These are phyloP conservation scores for Dactylonectria macrodidyma DNA, from an alignment of 2,329 filamentous ascomycete genomes.

Conservation along the genomic window DNA sequence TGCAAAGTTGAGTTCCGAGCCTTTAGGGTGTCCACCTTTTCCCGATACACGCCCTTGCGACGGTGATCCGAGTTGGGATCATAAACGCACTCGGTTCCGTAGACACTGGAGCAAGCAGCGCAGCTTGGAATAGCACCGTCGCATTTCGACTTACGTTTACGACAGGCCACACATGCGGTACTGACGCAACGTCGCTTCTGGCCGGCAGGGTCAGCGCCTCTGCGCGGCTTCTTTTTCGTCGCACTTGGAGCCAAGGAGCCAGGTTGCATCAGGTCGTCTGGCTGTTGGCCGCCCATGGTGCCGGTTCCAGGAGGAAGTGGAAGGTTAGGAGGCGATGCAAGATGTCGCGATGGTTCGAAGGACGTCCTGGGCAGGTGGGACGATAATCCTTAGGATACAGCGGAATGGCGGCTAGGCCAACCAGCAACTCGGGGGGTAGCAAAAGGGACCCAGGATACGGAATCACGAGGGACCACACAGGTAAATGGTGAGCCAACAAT, in stretches of 20 bases:
- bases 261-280: slow-evolving; percentile 27
- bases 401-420: slow-evolving; percentile 4
- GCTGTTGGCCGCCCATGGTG: slow-evolving; percentile 41
- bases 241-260: slow-evolving; percentile 30
- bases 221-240: slow-evolving; percentile 66
- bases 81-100: slow-evolving; percentile 91
- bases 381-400: slow-evolving; percentile 9
- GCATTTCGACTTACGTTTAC: slow-evolving; percentile 87
- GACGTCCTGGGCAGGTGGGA: slow-evolving; percentile 11
- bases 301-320: slow-evolving; percentile 20
- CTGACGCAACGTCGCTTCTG: slow-evolving; percentile 85
- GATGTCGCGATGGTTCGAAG: not conserved
- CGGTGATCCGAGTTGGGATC: slow-evolving; percentile 97
- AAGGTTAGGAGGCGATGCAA: slow-evolving; percentile 7
- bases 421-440: slow-evolving; percentile 14
- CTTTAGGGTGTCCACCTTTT: slow-evolving; percentile 91
- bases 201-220: slow-evolving; percentile 61
- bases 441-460: slow-evolving; percentile 30
- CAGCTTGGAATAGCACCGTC: slow-evolving; percentile 93
- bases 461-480: slow-evolving; percentile 27
- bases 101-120: slow-evolving; percentile 96
- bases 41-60: slow-evolving; percentile 96
- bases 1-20: slow-evolving; percentile 90
- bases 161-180: slow-evolving; percentile 87
- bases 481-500: slow-evolving; percentile 32